Conservation (phyloP, 345 rosid genomes). For the Gossypium herbaceum region DNA sequence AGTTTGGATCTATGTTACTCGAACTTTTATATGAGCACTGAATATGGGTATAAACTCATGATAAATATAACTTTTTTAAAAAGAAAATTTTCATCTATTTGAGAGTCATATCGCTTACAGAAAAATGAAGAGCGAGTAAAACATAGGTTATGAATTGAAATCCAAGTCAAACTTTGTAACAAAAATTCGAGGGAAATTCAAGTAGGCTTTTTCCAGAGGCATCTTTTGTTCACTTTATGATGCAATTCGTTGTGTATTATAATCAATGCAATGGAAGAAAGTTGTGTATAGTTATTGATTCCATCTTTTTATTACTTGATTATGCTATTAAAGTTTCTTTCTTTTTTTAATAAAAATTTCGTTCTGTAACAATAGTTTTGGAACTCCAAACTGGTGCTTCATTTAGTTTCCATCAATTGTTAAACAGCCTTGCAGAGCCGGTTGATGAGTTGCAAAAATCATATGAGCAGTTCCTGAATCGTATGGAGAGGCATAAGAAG, state of each 20-base stretch:
- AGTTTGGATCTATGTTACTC: no score
- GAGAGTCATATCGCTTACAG: no score
- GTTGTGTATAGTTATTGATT: background rate
- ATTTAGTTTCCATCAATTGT: slow-evolving; percentile 5
- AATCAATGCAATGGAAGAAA: background rate
- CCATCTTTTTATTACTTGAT: background rate
- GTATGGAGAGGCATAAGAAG: slow-evolving; percentile 60
- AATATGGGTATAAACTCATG: no score
- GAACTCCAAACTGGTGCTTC: background rate
- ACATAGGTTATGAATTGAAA: background rate
- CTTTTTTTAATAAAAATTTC: background rate
- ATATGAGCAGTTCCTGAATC: slow-evolving; percentile 70
- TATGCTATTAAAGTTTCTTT: background rate
- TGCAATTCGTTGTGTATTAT: background rate
- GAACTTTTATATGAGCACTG: no score
- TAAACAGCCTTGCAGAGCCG: slow-evolving; percentile 81
- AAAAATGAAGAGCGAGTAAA: no score
- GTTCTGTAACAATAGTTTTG: background rate
- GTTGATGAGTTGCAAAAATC: slow-evolving; percentile 78
- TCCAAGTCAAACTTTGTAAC: no score
- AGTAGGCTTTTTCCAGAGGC: background rate
- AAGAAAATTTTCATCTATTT: no score
- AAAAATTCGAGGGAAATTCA: background rate
- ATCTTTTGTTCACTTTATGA: background rate
- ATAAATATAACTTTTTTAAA: no score